Conservation (phyloP, 345 rosid species). For the Hibiscus syriacus region DNA sequence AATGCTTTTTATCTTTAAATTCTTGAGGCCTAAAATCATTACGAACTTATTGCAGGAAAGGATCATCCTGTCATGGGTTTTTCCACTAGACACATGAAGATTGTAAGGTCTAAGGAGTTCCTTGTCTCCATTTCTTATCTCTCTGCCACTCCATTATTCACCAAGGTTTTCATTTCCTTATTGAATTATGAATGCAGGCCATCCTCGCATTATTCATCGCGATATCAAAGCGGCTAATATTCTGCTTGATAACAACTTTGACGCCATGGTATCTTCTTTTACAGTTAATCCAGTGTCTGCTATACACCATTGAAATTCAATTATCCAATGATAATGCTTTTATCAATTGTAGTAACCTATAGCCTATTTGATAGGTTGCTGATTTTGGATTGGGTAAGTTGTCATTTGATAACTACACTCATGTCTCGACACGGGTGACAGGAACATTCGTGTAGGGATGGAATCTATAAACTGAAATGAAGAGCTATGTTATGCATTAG, state of each 20-base stretch:
- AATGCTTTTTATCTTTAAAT: background rate
- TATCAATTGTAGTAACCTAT: background rate
- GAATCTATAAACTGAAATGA: background rate
- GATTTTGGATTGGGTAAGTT: slow-evolving; percentile 95
- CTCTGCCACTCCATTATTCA: background rate
- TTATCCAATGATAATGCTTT: background rate
- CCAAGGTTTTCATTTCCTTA: slow-evolving; percentile 6
- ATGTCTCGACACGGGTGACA: slow-evolving; percentile 96
- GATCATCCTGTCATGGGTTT: background rate
- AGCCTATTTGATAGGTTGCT: slow-evolving; percentile 55
- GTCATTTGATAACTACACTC: slow-evolving; percentile 75
- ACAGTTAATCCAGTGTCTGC: background rate
- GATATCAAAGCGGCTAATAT: slow-evolving; percentile 91
- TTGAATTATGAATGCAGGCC: slow-evolving; percentile 42
- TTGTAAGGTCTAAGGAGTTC: slow-evolving; percentile 30
- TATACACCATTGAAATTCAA: background rate
- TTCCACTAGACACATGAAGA: background rate
- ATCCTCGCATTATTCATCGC: slow-evolving; percentile 87
- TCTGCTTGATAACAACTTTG: slow-evolving; percentile 73
- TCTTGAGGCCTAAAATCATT: background rate
- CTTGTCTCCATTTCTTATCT: background rate
- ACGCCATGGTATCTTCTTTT: slow-evolving; percentile 62
- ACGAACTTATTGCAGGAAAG: slow-evolving; percentile 39
- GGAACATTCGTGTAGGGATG: slow-evolving; percentile 81
- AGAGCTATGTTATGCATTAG: background rate